These are phyloP conservation scores for Stachybotrys chartarum DNA, from an alignment of 2,329 filamentous ascomycete species.

Conservation along the genomic window DNA sequence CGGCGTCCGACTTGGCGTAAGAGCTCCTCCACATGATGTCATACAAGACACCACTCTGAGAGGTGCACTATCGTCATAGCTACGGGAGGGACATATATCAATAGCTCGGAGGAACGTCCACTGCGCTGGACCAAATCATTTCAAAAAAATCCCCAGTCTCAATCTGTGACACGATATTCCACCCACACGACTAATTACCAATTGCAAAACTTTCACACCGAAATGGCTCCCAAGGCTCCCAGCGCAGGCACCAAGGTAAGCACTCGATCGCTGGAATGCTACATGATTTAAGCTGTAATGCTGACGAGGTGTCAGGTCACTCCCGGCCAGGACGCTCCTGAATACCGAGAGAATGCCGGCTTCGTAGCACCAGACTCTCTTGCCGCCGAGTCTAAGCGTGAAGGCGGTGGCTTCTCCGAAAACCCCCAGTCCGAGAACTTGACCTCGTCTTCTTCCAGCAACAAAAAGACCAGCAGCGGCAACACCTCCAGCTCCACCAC, in stretches of 20 bases:
- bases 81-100: not conserved
- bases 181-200: not conserved
- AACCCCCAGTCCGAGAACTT: slow-evolving; percentile 39
- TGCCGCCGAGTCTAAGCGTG: slow-evolving; percentile 61
- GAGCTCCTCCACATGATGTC: slow-evolving; percentile 1
- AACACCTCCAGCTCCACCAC: slow-evolving; percentile 1
- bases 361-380: slow-evolving; percentile 62
- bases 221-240: slow-evolving; percentile 12
- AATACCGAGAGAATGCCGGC: slow-evolving; percentile 55
- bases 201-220: not conserved
- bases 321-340: slow-evolving; percentile 38
- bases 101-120: not conserved
- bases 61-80: not conserved
- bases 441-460: slow-evolving; percentile 24
- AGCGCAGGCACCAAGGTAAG: slow-evolving; percentile 14
- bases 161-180: not conserved
- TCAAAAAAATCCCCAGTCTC: not conserved
- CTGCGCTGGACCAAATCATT: not conserved
- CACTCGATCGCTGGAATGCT: no score
- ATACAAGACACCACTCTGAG: not conserved
- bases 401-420: slow-evolving; percentile 52
- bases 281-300: not conserved
- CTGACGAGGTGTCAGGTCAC: slow-evolving; percentile 30
- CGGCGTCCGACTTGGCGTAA: not conserved
- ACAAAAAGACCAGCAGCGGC: slow-evolving; percentile 14